A percentile compares a stretch with the other conserved stretches of the same genome.
Evolutionary conservation across 495 filamentous ascomycete species (phyloP).

Genomic region (Neurospora cerealis): DNA sequence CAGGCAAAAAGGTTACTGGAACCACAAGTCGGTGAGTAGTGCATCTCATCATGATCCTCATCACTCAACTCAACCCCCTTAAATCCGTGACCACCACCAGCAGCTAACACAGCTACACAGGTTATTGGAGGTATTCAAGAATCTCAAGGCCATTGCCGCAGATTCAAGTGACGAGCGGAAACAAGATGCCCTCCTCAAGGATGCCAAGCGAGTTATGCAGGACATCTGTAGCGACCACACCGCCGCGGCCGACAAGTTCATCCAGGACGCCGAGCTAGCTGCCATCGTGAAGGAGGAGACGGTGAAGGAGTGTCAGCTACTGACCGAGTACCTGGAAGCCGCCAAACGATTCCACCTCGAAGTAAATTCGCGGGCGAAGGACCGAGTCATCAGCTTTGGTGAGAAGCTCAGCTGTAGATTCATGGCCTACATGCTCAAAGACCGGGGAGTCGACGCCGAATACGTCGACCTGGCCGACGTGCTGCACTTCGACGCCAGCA

Average conservation of each 20-base stretch:
- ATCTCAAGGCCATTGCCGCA: slow-evolving; percentile 59
- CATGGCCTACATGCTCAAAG: slow-evolving; percentile 71
- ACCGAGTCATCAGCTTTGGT: slow-evolving; percentile 83
- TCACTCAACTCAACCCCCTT: slow-evolving; percentile 5
- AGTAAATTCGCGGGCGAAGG: slow-evolving; percentile 72
- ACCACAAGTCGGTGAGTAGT: slow-evolving; percentile 84
- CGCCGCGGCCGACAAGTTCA: slow-evolving; percentile 50
- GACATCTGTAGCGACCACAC: slow-evolving; percentile 69
- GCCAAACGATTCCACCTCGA: slow-evolving; percentile 51
- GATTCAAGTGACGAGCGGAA: slow-evolving; percentile 50
- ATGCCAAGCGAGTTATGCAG: slow-evolving; percentile 61
- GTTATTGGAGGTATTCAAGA: slow-evolving; percentile 46
- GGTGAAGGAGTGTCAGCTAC: slow-evolving; percentile 57
- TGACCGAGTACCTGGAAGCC: slow-evolving; percentile 44
- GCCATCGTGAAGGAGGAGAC: slow-evolving; percentile 49
- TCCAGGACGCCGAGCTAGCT: slow-evolving; percentile 51
- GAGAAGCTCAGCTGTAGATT: slow-evolving; percentile 89
- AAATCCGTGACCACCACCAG: neutral
- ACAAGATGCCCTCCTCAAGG: slow-evolving; percentile 56
- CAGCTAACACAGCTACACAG: slow-evolving; percentile 15
- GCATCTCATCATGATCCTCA: slow-evolving; percentile 1
- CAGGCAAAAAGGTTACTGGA: slow-evolving; percentile 78
- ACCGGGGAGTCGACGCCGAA: slow-evolving; percentile 65
- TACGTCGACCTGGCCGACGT: slow-evolving; percentile 79
- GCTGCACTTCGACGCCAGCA: slow-evolving; percentile 46